Percentiles rank a stretch among this genome's conserved stretches.
These are phyloP conservation scores for Boletus subluridellus DNA, from an alignment of 1,284 basidiomycete species.

Conservation along the genomic window DNA sequence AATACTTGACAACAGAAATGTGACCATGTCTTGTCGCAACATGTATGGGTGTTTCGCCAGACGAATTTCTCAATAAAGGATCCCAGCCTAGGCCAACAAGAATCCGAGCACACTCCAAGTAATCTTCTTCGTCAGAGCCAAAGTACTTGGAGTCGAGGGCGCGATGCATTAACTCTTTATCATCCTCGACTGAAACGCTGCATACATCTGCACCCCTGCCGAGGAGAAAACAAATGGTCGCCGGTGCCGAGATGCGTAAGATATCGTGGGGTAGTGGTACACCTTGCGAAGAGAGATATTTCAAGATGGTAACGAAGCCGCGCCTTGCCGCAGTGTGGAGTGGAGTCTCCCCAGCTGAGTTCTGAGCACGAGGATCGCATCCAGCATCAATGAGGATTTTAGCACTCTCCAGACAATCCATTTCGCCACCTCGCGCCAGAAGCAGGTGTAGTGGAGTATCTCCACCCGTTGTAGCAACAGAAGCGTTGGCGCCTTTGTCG, in stretches of 20 bases:
- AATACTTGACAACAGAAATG: not conserved
- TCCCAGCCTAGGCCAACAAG: conserved; percentile 4
- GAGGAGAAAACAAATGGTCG: not conserved
- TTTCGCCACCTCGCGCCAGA: not conserved
- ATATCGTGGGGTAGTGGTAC: not conserved
- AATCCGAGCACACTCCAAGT: not conserved
- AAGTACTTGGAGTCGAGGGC: not conserved
- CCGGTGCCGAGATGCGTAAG: not conserved
- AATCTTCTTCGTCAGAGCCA: not conserved
- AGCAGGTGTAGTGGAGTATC: not conserved
- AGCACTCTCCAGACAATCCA: not conserved
- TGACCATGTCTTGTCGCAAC: not conserved
- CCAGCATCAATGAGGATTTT: not conserved
- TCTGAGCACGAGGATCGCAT: not conserved
- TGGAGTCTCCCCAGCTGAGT: not conserved
- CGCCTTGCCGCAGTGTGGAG: not conserved
- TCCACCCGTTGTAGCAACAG: not conserved
- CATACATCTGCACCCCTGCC: not conserved
- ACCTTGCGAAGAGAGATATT: not conserved
- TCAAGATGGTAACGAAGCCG: not conserved
- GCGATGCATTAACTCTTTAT: not conserved
- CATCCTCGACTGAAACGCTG: not conserved
- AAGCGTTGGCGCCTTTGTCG: not conserved
- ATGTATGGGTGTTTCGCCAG: conserved; percentile 1
- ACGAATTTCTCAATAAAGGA: not conserved